These are phyloP conservation scores for Quercus bicolor DNA, from an alignment of 306 rosid species.

Conservation along the genomic window DNA sequence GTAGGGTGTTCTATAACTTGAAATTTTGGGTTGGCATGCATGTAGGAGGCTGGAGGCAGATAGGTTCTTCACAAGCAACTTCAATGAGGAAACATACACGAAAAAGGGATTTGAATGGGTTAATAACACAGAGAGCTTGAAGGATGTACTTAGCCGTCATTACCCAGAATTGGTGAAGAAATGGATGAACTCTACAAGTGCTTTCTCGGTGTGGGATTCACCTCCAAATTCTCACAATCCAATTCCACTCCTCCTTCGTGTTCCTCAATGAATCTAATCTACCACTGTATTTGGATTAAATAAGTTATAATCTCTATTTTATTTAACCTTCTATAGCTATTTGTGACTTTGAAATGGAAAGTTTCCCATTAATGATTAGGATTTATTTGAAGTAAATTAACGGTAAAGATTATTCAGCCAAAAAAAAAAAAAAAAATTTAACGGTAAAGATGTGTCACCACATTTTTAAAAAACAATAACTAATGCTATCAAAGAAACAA, in stretches of 20 bases:
- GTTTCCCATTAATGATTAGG: no score
- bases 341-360: no score
- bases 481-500: no score
- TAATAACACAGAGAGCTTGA: constrained; percentile 48
- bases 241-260: constrained; percentile 40
- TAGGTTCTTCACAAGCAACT: constrained; percentile 55
- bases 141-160: constrained; percentile 55
- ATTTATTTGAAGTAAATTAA: no score
- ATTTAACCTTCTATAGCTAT: no score
- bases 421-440: no score
- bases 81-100: constrained; percentile 48
- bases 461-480: no score
- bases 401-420: no score
- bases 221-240: constrained; percentile 25
- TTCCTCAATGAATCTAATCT: constrained; percentile 17
- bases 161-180: constrained; percentile 46
- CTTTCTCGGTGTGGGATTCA: constrained; percentile 66
- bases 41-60: constrained; percentile 64
- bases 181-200: constrained; percentile 58
- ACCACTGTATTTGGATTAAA: no score
- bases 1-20: not conserved
- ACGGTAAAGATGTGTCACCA: no score
- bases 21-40: not conserved
- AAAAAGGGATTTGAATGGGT: constrained; percentile 57
- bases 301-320: no score